phyloP scores from a whole-genome alignment of 768 basidiomycete genomes.

The Kwoniella europaea region DNA sequence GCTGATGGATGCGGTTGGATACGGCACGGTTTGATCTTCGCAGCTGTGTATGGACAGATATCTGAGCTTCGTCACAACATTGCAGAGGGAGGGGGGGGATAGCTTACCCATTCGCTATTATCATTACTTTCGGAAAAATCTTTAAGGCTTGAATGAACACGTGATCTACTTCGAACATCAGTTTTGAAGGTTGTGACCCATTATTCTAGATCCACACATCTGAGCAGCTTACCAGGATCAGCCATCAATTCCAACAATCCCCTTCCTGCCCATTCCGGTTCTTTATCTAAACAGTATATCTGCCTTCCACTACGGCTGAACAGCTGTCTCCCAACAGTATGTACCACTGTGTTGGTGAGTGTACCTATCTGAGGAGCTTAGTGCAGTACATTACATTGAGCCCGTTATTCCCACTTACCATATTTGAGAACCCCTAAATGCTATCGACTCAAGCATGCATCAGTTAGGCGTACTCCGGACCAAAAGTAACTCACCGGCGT shows the following conservation, averaged over 20 bases:
- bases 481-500: constrained; percentile 1
- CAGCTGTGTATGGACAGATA: constrained; percentile 14
- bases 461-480: not conserved
- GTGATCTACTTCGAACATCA: constrained; percentile 27
- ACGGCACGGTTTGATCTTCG: constrained; percentile 51
- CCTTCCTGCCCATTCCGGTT: constrained; percentile 37
- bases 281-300: constrained; percentile 50
- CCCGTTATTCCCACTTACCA: constrained; percentile 18
- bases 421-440: constrained; percentile 53
- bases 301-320: constrained; percentile 51
- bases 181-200: not conserved
- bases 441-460: constrained; percentile 4
- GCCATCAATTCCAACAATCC: constrained; percentile 52
- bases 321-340: constrained; percentile 33
- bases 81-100: not conserved
- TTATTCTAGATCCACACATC: not conserved
- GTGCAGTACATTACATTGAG: constrained; percentile 8
- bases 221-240: constrained; percentile 43
- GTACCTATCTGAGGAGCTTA: constrained; percentile 25
- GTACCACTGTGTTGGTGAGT: constrained; percentile 39
- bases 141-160: constrained; percentile 51
- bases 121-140: constrained; percentile 45
- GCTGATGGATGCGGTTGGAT: constrained; percentile 48
- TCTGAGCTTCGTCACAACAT: not conserved
- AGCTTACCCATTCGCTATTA: constrained; percentile 55